Percentiles rank a stretch among this genome's conserved stretches.
phyloP scores from a whole-genome alignment of 2,329 filamentous ascomycete species.

The Diaporthe caulivora region DNA sequence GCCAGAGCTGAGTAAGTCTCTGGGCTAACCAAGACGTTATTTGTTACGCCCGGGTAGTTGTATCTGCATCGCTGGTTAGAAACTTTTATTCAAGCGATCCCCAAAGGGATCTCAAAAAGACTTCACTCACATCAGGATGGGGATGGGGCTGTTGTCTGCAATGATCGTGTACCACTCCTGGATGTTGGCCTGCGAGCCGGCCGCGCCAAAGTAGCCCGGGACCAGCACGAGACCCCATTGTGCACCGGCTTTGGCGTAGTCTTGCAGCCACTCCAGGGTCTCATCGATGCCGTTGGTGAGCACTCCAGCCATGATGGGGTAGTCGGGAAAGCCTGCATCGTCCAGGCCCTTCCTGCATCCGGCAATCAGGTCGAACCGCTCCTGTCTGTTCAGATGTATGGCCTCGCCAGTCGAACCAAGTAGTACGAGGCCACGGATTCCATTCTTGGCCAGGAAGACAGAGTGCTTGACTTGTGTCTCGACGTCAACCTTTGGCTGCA shows the following conservation, averaged over 20 bases:
- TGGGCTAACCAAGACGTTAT: conserved; percentile 70
- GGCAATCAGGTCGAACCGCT: conserved; percentile 67
- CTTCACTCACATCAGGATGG: conserved; percentile 67
- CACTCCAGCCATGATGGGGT: conserved; percentile 73
- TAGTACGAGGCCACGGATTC: conserved; percentile 71
- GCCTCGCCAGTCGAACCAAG: conserved; percentile 75
- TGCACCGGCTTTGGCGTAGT: conserved; percentile 67
- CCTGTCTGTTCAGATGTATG: conserved; percentile 70
- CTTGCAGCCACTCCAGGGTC: conserved; percentile 61
- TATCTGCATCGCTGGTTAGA: conserved; percentile 51
- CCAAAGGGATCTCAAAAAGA: neutral
- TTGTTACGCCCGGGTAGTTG: conserved; percentile 74
- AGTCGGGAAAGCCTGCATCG: conserved; percentile 66
- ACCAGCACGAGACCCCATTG: conserved; percentile 74
- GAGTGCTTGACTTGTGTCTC: conserved; percentile 69
- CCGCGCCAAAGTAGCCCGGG: conserved; percentile 74
- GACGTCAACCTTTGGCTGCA: conserved; percentile 67
- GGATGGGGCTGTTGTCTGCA: conserved; percentile 70
- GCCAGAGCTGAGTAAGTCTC: conserved; percentile 70
- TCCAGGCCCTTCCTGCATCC: conserved; percentile 67
- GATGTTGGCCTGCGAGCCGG: conserved; percentile 69
- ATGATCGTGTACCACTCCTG: conserved; percentile 71
- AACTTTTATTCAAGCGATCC: neutral
- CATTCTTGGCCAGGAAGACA: conserved; percentile 70
- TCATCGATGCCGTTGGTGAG: conserved; percentile 71